These are phyloP conservation scores for Xylariaceae sp. DNA, from an alignment of 2,329 filamentous ascomycete genomes.

Conservation along the genomic window DNA sequence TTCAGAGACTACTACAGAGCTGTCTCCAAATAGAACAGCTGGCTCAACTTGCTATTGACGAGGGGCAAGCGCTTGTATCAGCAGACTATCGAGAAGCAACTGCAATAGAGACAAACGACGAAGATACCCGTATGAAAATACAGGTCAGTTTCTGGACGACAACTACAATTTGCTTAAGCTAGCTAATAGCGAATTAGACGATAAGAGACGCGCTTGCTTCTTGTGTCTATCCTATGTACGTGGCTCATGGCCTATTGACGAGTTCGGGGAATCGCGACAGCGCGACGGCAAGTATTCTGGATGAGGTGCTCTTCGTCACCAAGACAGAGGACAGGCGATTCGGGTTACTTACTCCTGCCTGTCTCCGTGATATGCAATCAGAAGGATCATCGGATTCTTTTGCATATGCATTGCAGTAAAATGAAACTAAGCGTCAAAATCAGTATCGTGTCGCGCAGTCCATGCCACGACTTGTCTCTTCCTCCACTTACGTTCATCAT, in stretches of 20 bases:
- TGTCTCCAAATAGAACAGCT: constrained; percentile 3
- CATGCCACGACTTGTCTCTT: too few relatives aligned
- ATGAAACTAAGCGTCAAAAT: too few relatives aligned
- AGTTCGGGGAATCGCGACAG: constrained; percentile 8
- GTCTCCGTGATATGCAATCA: neutral
- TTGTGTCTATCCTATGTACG: constrained; percentile 9
- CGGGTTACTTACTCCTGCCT: neutral
- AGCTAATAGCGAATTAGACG: constrained; percentile 3
- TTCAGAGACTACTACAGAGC: neutral
- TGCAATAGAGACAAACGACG: neutral
- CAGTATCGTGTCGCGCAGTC: too few relatives aligned
- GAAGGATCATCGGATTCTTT: too few relatives aligned
- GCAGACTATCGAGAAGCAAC: neutral
- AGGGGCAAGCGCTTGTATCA: neutral
- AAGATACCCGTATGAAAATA: neutral
- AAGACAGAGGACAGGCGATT: neutral
- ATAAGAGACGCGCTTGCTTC: constrained; percentile 1
- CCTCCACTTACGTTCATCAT: too few relatives aligned
- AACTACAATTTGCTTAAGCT: neutral
- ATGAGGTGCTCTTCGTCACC: neutral
- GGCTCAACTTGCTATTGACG: neutral
- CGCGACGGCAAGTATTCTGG: neutral
- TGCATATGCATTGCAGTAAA: too few relatives aligned
- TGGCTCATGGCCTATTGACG: constrained; percentile 7
- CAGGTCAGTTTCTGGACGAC: neutral